Conservation (phyloP, 306 rosid species). For the Prunus dulcis region DNA sequence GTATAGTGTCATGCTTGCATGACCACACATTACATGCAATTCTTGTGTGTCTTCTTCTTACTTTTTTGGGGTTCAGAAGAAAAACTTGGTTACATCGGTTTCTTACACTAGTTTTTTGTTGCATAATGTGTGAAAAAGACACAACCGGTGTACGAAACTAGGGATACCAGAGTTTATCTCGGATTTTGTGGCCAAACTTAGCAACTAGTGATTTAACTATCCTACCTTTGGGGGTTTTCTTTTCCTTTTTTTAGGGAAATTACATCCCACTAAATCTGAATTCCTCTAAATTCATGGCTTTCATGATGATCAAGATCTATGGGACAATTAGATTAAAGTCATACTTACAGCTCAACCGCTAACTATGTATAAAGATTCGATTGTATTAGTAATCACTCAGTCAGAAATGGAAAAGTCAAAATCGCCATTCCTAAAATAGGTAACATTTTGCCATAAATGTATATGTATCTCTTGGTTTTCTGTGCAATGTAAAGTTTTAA, state of each 20-base stretch:
- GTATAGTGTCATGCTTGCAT: constrained; percentile 38
- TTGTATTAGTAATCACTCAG: not conserved
- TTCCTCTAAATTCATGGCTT: constrained; percentile 8
- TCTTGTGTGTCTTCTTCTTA: constrained; percentile 33
- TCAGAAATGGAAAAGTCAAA: not conserved
- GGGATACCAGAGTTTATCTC: not conserved
- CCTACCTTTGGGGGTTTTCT: constrained; percentile 5
- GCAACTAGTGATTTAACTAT: not conserved
- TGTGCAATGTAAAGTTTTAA: not conserved
- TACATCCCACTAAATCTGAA: constrained; percentile 11
- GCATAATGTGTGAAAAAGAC: not conserved
- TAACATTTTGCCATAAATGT: not conserved
- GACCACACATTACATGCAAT: constrained; percentile 43
- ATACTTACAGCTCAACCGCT: not conserved
- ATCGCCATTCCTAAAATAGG: not conserved
- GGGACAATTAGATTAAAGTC: not conserved
- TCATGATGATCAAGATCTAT: not conserved
- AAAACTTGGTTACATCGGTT: not conserved
- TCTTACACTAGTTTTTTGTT: not conserved
- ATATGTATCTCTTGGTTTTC: not conserved
- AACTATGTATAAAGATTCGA: not conserved
- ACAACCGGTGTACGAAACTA: not conserved
- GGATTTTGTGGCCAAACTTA: not conserved
- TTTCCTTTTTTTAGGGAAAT: not conserved
- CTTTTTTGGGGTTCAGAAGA: not conserved